phyloP scores from a whole-genome alignment of 2,329 filamentous ascomycete species.

The Aspergillus udagawae region DNA sequence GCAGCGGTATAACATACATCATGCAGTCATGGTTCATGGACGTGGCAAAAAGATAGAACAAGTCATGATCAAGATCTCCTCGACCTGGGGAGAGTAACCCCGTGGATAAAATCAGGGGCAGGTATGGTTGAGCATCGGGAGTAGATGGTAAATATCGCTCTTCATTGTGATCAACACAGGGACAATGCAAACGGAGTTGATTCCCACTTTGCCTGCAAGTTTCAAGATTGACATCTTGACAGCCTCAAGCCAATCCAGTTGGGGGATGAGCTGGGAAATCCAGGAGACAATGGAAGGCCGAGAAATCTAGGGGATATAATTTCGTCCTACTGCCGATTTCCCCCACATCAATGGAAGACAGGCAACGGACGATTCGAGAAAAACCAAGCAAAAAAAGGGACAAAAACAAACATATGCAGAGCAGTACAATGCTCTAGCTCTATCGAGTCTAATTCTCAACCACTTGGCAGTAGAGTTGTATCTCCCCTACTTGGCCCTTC shows the following conservation, averaged over 20 bases:
- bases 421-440: not conserved
- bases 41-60: slow-evolving; percentile 17
- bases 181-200: not conserved
- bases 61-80: slow-evolving; percentile 16
- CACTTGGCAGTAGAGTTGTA: slow-evolving; percentile 76
- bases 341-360: not conserved
- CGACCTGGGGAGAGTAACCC: slow-evolving; percentile 1
- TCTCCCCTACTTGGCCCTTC: slow-evolving; percentile 75
- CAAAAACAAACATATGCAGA: slow-evolving; percentile 4
- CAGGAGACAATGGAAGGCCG: slow-evolving; percentile 21
- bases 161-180: not conserved
- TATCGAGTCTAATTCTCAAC: slow-evolving; percentile 33
- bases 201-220: not conserved
- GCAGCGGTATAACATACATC: slow-evolving; percentile 34
- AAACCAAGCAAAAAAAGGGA: slow-evolving; percentile 9
- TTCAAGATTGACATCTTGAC: slow-evolving; percentile 17
- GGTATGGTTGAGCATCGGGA: slow-evolving; percentile 4
- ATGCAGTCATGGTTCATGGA: slow-evolving; percentile 32
- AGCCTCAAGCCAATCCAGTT: slow-evolving; percentile 30
- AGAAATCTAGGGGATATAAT: slow-evolving; percentile 23
- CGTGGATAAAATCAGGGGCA: not conserved
- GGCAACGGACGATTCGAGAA: not conserved
- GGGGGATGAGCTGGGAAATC: slow-evolving; percentile 20
- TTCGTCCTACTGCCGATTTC: not conserved
- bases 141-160: not conserved